Percentiles rank a stretch among this genome's conserved stretches.
phyloP scores from a whole-genome alignment of 495 filamentous ascomycete genomes.

The Neurospora sp. region DNA sequence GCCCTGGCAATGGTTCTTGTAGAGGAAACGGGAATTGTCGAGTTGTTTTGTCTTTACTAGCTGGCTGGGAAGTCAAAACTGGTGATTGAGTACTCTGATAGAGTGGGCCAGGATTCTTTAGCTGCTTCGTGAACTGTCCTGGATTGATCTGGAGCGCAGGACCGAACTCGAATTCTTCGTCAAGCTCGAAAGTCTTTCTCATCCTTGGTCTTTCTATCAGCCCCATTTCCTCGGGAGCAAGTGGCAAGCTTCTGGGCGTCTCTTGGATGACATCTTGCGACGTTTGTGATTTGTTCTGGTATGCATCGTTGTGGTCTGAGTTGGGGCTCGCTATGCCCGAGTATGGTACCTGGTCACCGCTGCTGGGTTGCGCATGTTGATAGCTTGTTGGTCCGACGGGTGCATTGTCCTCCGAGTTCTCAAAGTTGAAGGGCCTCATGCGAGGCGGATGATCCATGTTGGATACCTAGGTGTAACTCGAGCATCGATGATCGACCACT shows the following conservation, averaged over 20 bases:
- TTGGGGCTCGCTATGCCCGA: not conserved
- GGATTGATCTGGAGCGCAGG: constrained; percentile 2
- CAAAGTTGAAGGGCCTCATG: not conserved
- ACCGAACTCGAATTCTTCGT: constrained; percentile 1
- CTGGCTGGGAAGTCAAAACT: not conserved
- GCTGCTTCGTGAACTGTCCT: constrained; percentile 2
- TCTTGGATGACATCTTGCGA: not conserved
- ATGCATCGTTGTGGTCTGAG: not conserved
- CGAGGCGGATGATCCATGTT: not conserved
- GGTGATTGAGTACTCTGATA: not conserved
- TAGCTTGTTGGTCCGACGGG: not conserved
- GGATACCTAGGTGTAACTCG: not conserved
- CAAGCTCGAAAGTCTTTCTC: not conserved
- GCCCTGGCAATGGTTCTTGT: not conserved
- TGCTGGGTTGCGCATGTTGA: not conserved
- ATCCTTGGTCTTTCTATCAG: constrained; percentile 1
- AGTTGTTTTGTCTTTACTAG: not conserved
- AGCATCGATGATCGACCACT: not conserved
- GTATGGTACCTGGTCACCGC: not conserved
- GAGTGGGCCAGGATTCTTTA: not conserved
- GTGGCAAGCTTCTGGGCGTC: not conserved
- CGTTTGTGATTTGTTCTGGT: not conserved
- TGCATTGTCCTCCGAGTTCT: not conserved
- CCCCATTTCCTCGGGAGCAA: not conserved
- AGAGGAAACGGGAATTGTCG: not conserved